A percentile compares a stretch with the other conserved stretches of the same genome.
Evolutionary conservation across 1,284 basidiomycete species (phyloP).

Genomic region (Ceratobasidium sp.): DNA sequence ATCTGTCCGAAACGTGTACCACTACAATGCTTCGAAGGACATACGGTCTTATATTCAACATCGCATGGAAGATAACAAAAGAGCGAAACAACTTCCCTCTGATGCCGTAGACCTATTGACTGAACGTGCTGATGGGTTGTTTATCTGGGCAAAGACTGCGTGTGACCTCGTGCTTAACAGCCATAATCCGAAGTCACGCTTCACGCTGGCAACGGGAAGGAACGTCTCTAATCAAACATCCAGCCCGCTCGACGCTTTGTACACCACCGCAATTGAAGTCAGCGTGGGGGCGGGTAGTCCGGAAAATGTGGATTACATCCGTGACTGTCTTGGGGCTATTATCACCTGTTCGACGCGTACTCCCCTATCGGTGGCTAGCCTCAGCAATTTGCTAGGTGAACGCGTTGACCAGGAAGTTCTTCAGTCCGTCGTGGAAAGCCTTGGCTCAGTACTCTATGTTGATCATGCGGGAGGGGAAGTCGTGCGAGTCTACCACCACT

Average conservation of each 20-base stretch:
- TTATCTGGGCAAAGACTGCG: slow-evolving; percentile 38
- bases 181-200: neutral
- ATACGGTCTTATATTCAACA: slow-evolving; percentile 5
- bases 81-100: neutral
- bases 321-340: slow-evolving; percentile 20
- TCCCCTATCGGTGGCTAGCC: slow-evolving; percentile 15
- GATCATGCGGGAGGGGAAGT: neutral
- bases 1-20: neutral
- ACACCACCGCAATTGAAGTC: slow-evolving; percentile 7
- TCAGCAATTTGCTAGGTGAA: slow-evolving; percentile 5
- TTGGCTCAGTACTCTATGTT: slow-evolving; percentile 39
- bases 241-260: neutral
- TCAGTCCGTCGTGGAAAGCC: neutral
- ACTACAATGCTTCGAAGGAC: slow-evolving; percentile 14
- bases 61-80: no score
- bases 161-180: slow-evolving; percentile 6
- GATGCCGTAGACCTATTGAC: slow-evolving; percentile 2
- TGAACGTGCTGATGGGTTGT: slow-evolving; percentile 14
- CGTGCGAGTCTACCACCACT: slow-evolving; percentile 34
- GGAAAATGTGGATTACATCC: neutral
- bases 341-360: neutral
- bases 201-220: neutral
- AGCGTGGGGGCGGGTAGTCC: neutral
- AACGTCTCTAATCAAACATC: neutral
- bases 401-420: neutral